Percentiles rank a stretch among this genome's conserved stretches.
phyloP scores from a whole-genome alignment of 2,329 filamentous ascomycete genomes.

The Colletotrichum neosansevieriae region DNA sequence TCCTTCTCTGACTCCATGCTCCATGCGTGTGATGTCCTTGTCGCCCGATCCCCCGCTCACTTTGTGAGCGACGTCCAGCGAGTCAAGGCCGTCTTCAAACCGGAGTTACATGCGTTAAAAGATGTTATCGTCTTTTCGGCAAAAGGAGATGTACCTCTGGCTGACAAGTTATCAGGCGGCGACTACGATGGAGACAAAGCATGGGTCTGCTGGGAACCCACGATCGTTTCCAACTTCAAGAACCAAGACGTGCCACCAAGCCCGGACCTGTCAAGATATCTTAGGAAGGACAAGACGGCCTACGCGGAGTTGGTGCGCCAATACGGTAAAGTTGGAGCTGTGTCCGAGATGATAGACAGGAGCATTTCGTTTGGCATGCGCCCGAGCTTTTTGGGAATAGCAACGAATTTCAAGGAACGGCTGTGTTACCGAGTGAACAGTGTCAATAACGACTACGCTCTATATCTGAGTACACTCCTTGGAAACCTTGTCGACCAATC shows the following conservation, averaged over 20 bases:
- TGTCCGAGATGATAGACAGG: conserved; percentile 61
- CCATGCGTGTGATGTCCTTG: conserved; percentile 70
- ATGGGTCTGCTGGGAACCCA: conserved; percentile 81
- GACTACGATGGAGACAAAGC: conserved; percentile 86
- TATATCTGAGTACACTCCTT: conserved; percentile 64
- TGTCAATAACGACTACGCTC: conserved; percentile 58
- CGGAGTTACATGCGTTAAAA: conserved; percentile 74
- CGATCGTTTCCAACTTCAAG: conserved; percentile 73
- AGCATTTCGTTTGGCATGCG: conserved; percentile 71
- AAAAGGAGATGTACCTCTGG: conserved; percentile 71
- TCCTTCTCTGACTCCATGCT: conserved; percentile 66
- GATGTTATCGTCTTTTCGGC: conserved; percentile 84
- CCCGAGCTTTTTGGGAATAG: conserved; percentile 69
- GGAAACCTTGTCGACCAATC: conserved; percentile 68
- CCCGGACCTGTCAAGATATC: conserved; percentile 61
- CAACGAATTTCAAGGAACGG: conserved; percentile 73
- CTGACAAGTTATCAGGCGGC: conserved; percentile 79
- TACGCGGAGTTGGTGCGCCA: conserved; percentile 57
- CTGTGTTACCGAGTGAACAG: conserved; percentile 70
- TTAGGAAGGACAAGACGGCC: conserved; percentile 61
- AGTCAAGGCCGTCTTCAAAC: conserved; percentile 69
- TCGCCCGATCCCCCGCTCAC: conserved; percentile 77
- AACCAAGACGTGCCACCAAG: conserved; percentile 66
- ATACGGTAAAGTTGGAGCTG: conserved; percentile 42
- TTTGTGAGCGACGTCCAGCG: conserved; percentile 80